Base-by-base conservation (phyloP, 768 basidiomycete species). In the Pisolithus albus region DNA sequence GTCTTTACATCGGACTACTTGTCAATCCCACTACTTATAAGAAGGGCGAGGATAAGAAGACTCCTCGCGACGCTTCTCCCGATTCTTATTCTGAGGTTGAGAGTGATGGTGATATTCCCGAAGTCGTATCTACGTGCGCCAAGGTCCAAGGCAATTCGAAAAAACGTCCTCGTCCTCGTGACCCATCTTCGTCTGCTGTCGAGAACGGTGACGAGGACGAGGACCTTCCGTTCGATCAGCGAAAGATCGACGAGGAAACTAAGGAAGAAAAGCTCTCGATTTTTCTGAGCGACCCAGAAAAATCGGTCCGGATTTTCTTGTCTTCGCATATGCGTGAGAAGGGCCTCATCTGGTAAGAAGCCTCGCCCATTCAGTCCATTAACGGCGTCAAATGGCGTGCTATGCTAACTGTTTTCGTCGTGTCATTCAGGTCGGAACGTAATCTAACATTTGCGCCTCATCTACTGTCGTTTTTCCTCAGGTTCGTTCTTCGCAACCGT, bases 271-370 rank as follows among this genome's bases (percentile, higher is more conserved):
- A 70, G 24, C 66, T 82, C 48, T 59, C 71, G 0, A 55, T 64
- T 4, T 91, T 91, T 64, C 66, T 91, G 52, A 66, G 75, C 37
- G 74, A 86, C 50, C 85, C 88, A 0, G 84, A 81, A 56, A 64
- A 62, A 8, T 65, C 72, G 28, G 67, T 84, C 49, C 79, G 72
- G 50, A 72, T 87, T 18, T 91, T 88, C 65, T 70, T 91, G 53
- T 84, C 86, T 0, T 84, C 84, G 5, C 77, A 80, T 57, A 83
- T 82, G 69, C 73, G 79, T 34, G 76, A 81, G 49, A 79, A 80
- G 51, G 88, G 88, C 23, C 73, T 86, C 44, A 75, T 82, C 50
- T 88, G 83, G 87, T 86, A 53, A n/a, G 74, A 53, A n/a, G 74
- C 61, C 8, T 5, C 46, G 16, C 55, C 26, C 32, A 48, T 43